phyloP scores from a whole-genome alignment of 179 eudicot species.

The Carnegiea gigantea region DNA sequence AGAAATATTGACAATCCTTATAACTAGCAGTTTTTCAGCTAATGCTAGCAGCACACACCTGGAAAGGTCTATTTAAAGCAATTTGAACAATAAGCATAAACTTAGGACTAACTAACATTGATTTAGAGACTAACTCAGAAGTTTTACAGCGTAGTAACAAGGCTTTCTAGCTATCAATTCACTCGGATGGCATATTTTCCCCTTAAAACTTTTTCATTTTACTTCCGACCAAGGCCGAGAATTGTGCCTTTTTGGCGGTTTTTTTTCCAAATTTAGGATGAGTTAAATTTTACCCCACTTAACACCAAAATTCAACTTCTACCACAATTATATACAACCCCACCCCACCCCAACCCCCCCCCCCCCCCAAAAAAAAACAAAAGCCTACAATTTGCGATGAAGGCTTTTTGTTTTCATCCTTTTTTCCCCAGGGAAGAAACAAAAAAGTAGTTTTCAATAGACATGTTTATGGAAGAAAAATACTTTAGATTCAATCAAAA shows the following conservation, averaged over 20 bases:
- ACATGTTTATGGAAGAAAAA: neutral
- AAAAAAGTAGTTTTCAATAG: neutral
- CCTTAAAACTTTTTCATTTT: no score
- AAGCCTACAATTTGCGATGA: no score
- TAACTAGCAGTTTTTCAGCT: neutral
- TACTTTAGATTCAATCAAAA: neutral
- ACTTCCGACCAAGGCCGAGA: no score
- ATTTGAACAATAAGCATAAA: neutral
- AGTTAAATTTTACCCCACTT: neutral
- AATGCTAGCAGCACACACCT: neutral
- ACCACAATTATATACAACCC: neutral
- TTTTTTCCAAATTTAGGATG: neutral
- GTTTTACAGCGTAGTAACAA: no score
- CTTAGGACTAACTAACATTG: no score
- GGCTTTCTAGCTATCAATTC: no score
- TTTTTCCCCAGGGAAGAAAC: neutral
- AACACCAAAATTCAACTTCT: neutral
- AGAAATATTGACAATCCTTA: neutral
- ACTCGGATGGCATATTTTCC: no score
- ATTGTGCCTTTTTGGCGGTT: no score
- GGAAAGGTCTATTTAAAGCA: neutral
- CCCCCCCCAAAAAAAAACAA: no score
- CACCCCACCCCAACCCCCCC: no score
- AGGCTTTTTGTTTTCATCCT: neutral
- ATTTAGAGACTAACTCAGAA: no score